Evolutionary conservation across 257 asterid genomes (phyloP).

Genomic region (Penstemon newberryi): DNA sequence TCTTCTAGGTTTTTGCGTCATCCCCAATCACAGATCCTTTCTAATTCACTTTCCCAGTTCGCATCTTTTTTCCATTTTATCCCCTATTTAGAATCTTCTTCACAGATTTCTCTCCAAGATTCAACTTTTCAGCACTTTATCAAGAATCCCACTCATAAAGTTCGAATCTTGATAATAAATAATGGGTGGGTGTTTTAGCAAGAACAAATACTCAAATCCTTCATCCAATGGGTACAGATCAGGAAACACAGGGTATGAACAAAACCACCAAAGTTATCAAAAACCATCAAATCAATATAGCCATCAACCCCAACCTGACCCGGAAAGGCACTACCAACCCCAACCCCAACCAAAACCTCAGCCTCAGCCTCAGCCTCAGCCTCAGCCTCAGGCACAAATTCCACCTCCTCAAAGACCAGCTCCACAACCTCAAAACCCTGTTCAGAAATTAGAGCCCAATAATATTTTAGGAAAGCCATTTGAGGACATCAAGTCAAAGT

Average conservation of each 20-base stretch:
- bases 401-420: conserved; percentile 35
- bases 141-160: not conserved
- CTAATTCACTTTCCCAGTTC: not conserved
- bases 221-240: conserved; percentile 46
- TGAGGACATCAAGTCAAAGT: conserved; percentile 58
- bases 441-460: conserved; percentile 47
- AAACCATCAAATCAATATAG: conserved; percentile 39
- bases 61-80: not conserved
- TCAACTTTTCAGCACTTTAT: not conserved
- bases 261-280: conserved; percentile 38
- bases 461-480: conserved; percentile 61
- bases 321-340: conserved; percentile 35
- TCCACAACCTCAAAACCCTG: conserved; percentile 33
- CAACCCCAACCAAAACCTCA: conserved; percentile 33
- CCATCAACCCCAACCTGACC: conserved; percentile 31
- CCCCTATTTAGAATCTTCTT: not conserved
- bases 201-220: conserved; percentile 31
- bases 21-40: not conserved
- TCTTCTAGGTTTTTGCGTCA: not conserved
- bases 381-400: conserved; percentile 29
- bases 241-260: conserved; percentile 40
- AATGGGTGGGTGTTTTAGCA: conserved; percentile 78
- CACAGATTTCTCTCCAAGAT: not conserved
- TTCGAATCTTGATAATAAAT: conserved; percentile 21
- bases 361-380: conserved; percentile 28